A percentile compares a stretch with the other conserved stretches of the same genome.
These are phyloP conservation scores for Singerocomus rubriflavus DNA, from an alignment of 1,284 basidiomycete species.

Conservation along the genomic window DNA sequence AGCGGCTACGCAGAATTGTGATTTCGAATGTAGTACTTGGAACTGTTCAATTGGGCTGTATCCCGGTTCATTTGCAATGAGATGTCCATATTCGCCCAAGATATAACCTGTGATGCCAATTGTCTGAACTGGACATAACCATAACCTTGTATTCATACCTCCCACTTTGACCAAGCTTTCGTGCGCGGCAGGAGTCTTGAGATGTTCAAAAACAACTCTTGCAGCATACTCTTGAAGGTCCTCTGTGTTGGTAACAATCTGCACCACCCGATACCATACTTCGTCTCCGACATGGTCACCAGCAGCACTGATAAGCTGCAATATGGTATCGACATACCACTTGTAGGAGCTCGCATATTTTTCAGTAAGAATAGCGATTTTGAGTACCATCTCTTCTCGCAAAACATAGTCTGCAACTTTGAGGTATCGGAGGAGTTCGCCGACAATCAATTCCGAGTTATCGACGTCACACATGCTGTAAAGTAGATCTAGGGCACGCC, in stretches of 20 bases:
- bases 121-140: slow-evolving; percentile 13
- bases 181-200: slow-evolving; percentile 87
- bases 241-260: slow-evolving; percentile 98
- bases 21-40: slow-evolving; percentile 90
- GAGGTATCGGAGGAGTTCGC: slow-evolving; percentile 90
- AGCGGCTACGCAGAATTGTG: slow-evolving; percentile 90
- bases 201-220: slow-evolving; percentile 88
- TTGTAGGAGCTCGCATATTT: slow-evolving; percentile 94
- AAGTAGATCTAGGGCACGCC: slow-evolving; percentile 91
- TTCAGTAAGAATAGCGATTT: slow-evolving; percentile 97
- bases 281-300: slow-evolving; percentile 99
- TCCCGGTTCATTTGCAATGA: slow-evolving; percentile 93
- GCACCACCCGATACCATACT: slow-evolving; percentile 98
- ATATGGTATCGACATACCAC: slow-evolving; percentile 96
- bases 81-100: slow-evolving; percentile 95
- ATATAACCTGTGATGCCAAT: slow-evolving; percentile 69
- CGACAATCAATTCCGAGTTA: slow-evolving; percentile 94
- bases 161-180: slow-evolving; percentile 98
- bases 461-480: slow-evolving; percentile 99
- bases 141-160: slow-evolving; percentile 46
- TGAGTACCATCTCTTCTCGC: slow-evolving; percentile 97
- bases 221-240: slow-evolving; percentile 95
- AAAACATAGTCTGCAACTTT: slow-evolving; percentile 94
- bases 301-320: slow-evolving; percentile 93
- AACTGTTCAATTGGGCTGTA: slow-evolving; percentile 96